A percentile compares a stretch with the other conserved stretches of the same genome.
These are phyloP conservation scores for Ogataea trehaloabstinens DNA, from an alignment of 805 yeast genomes.

Conservation along the genomic window DNA sequence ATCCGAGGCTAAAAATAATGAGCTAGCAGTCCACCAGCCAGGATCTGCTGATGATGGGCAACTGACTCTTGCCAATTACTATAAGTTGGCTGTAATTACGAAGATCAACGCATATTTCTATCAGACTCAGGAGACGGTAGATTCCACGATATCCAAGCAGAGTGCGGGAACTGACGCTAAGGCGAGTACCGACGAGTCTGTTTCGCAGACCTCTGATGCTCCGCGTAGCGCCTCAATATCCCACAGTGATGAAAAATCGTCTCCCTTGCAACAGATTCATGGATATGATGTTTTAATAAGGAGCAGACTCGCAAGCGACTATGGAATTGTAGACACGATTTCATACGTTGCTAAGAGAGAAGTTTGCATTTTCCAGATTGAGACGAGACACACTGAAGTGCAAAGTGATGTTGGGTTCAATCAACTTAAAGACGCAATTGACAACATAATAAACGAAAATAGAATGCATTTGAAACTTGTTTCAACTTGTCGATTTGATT, in stretches of 20 bases:
- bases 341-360: slow-evolving; percentile 31
- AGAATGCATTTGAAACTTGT: slow-evolving; percentile 23
- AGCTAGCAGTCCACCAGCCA: too few relatives aligned
- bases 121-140: slow-evolving; percentile 21
- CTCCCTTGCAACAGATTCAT: slow-evolving; percentile 26
- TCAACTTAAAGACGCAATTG: slow-evolving; percentile 32
- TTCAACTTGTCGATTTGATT: slow-evolving; percentile 27
- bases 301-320: slow-evolving; percentile 26
- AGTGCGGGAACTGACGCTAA: background rate
- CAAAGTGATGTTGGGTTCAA: slow-evolving; percentile 25
- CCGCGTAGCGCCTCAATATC: background rate
- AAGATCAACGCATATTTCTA: slow-evolving; percentile 32
- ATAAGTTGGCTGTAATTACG: slow-evolving; percentile 25
- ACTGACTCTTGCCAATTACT: slow-evolving; percentile 29
- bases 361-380: slow-evolving; percentile 31
- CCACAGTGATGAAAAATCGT: slow-evolving; percentile 11
- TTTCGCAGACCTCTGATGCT: too few relatives aligned
- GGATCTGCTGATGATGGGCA: slow-evolving; percentile 17
- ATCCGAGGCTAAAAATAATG: too few relatives aligned
- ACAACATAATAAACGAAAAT: slow-evolving; percentile 28
- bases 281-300: slow-evolving; percentile 27
- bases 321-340: slow-evolving; percentile 27
- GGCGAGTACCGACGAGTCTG: background rate
- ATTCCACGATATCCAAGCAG: slow-evolving; percentile 1
- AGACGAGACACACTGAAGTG: slow-evolving; percentile 14